Percentiles rank a stretch among this genome's conserved stretches.
Conservation (phyloP, 1,284 basidiomycete genomes). For the Cryptococcus amylolentus region DNA sequence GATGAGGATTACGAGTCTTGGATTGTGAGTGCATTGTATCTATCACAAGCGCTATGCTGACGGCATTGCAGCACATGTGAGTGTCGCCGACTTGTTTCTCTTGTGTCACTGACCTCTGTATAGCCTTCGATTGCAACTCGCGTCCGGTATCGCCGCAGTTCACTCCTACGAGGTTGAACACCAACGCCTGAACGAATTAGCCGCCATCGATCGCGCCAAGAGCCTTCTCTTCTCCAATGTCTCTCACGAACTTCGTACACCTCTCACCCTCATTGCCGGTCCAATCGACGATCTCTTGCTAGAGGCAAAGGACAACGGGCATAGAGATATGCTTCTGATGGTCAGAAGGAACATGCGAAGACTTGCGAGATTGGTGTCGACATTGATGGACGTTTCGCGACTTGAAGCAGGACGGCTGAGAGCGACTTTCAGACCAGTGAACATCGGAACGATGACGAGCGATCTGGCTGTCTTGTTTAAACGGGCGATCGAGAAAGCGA, state of each 20-base stretch:
- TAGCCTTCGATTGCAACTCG: conserved; percentile 36
- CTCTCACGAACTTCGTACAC: conserved; percentile 49
- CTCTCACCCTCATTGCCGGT: conserved; percentile 47
- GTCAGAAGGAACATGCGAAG: conserved; percentile 42
- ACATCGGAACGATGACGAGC: conserved; percentile 45
- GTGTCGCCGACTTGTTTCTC: neutral
- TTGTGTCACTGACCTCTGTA: conserved; percentile 1
- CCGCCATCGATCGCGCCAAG: conserved; percentile 50
- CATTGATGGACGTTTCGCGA: conserved; percentile 46
- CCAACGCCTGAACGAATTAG: conserved; percentile 47
- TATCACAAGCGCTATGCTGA: neutral
- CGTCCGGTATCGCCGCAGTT: conserved; percentile 40
- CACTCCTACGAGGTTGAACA: conserved; percentile 46
- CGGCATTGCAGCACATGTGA: conserved; percentile 26
- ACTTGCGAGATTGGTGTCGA: conserved; percentile 43
- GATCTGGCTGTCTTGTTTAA: conserved; percentile 50
- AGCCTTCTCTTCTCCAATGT: conserved; percentile 46
- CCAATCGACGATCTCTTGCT: conserved; percentile 41
- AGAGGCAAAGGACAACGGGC: conserved; percentile 29
- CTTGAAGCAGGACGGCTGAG: conserved; percentile 45
- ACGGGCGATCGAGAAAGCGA: conserved; percentile 32
- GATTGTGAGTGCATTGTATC: conserved; percentile 25
- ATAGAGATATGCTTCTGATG: conserved; percentile 42
- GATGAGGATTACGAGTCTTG: conserved; percentile 47
- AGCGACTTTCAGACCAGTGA: conserved; percentile 45